Evolutionary conservation across 345 rosid species (phyloP), one percentile per base, ranked within the genome.

Genomic region (Isatis tinctoria): DNA sequence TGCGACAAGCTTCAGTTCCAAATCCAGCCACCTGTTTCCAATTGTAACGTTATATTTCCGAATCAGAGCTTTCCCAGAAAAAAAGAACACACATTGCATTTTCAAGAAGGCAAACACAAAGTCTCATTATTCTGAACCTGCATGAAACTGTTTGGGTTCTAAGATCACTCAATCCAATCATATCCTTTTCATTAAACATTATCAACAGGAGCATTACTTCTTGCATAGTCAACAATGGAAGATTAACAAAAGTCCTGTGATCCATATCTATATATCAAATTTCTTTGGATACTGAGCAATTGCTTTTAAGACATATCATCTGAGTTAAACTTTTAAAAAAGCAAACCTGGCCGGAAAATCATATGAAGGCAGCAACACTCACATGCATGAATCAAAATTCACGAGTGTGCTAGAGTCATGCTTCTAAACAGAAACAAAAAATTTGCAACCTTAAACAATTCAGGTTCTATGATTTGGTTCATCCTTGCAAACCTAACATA

Each of bases 1-100:
- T 0, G 97, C 96, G 6, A 94, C 93, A 58, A 94, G 83, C 82
- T 91, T 88, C 67, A 91, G 82, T 83, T 94, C 98, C 83, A 94
- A 85, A 49, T 94, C 95, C 73, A 94, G 67, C 98, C 97, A 94
- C 98, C 97, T 94, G 85, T 76, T 58, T 51, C 73, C 61, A 26
- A 11, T 33, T 60, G 32, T 24, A 35, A 61, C 36, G 5, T 16
- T 32, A 47, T 47, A 13, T 17, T 49, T 56, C n/a, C 18, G 33
- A 51, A 56, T 20, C 28, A 65, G 37, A 48, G 48, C 18, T 18
- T 48, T 56, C 36, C 36, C 5, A 24, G 33, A 51, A 24, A 33
- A 30, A 56, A 2, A 32, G 24, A 33, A 16, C 37, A 24, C 53
- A 54, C 2, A 7, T n/a, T 12, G 60, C 49, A n/a, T n/a, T 1